Percentiles rank a stretch among this genome's conserved stretches.
phyloP scores from a whole-genome alignment of 352 stramenopile species.

The Lagenidium sp. region DNA sequence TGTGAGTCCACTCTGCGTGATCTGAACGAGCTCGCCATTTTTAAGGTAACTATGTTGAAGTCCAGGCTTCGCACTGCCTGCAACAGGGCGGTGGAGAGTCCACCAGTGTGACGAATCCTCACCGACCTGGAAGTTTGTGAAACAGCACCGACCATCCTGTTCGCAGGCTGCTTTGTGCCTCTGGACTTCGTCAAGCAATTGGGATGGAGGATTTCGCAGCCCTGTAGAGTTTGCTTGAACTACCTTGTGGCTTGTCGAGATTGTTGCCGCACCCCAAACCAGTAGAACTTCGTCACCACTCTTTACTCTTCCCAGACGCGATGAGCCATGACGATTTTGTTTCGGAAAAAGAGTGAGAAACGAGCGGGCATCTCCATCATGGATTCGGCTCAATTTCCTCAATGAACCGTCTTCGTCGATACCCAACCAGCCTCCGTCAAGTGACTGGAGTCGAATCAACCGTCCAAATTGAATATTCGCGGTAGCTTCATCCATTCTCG shows the following conservation, averaged over 20 bases:
- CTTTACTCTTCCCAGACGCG: no score
- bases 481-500: not conserved
- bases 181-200: conserved; percentile 2
- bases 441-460: conserved; percentile 24
- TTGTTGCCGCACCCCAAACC: conserved; percentile 15
- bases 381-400: conserved; percentile 16
- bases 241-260: conserved; percentile 7
- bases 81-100: not conserved
- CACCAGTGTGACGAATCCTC: not conserved
- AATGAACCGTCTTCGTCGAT: conserved; percentile 24
- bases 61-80: not conserved
- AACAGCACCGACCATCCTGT: no score
- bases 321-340: no score
- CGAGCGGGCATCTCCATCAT: conserved; percentile 19
- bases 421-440: conserved; percentile 27
- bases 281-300: conserved; percentile 26
- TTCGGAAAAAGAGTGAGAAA: conserved; percentile 31
- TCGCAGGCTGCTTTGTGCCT: conserved; percentile 1
- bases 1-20: conserved; percentile 4
- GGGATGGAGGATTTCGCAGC: not conserved
- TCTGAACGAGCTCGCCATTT: conserved; percentile 11
- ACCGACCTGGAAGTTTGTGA: no score
- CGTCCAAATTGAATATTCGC: conserved; percentile 22
- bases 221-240: conserved; percentile 6
- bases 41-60: conserved; percentile 1